These are phyloP conservation scores for Artomyces pyxidatus DNA, from an alignment of 768 basidiomycete genomes.

Conservation along the genomic window DNA sequence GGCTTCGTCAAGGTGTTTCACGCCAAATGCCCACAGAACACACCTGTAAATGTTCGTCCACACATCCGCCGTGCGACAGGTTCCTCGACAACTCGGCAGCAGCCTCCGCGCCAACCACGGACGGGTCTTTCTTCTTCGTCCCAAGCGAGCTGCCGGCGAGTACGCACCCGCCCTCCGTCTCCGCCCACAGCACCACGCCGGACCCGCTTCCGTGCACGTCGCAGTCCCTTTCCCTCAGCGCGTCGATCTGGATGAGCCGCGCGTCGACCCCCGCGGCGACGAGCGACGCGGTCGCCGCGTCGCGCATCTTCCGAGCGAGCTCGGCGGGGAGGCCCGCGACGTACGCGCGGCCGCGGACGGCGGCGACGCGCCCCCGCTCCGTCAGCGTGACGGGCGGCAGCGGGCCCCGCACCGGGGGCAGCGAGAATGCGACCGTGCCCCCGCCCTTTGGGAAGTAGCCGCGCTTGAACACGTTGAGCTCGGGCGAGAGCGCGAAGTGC, in stretches of 20 bases:
- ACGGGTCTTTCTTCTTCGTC: slow-evolving; percentile 36
- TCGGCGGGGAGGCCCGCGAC: slow-evolving; percentile 53
- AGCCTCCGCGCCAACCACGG: slow-evolving; percentile 49
- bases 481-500: slow-evolving; percentile 40
- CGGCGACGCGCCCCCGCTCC: slow-evolving; percentile 45
- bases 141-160: slow-evolving; percentile 66
- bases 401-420: slow-evolving; percentile 30
- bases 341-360: slow-evolving; percentile 52
- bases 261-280: slow-evolving; percentile 28
- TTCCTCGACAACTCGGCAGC: slow-evolving; percentile 51
- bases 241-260: slow-evolving; percentile 20
- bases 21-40: not conserved
- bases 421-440: slow-evolving; percentile 43
- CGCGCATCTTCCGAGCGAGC: slow-evolving; percentile 49
- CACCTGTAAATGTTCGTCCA: slow-evolving; percentile 61
- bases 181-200: slow-evolving; percentile 70
- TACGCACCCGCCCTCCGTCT: slow-evolving; percentile 57
- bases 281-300: slow-evolving; percentile 42
- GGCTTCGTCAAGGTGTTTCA: not conserved
- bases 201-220: slow-evolving; percentile 50
- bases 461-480: slow-evolving; percentile 42
- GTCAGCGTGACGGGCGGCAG: slow-evolving; percentile 40
- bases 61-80: slow-evolving; percentile 57
- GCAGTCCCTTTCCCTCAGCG: slow-evolving; percentile 19
- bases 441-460: slow-evolving; percentile 75